Conservation (phyloP, 441 rosid genomes). For the Hura crepitans region DNA sequence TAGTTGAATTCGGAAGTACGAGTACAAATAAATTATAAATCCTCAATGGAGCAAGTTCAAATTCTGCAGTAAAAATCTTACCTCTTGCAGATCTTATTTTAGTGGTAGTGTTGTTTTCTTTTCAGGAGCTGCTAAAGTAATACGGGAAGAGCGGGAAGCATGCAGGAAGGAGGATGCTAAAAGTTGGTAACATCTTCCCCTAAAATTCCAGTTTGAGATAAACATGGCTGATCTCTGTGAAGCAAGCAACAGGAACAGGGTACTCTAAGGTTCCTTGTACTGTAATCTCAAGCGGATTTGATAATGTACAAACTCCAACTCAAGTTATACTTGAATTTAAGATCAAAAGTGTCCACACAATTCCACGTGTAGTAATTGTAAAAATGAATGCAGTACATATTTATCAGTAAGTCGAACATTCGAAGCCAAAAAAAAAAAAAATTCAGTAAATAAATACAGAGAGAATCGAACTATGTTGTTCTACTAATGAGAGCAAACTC, state of each 20-base stretch:
- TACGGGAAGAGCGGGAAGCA: conserved; percentile 10
- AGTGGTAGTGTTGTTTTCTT: background rate
- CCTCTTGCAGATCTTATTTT: background rate
- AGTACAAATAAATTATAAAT: background rate
- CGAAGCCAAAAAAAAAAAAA: too few species aligned
- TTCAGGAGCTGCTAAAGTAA: conserved; percentile 25
- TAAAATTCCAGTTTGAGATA: conserved; percentile 15
- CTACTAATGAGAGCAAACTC: too few species aligned
- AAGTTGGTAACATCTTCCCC: conserved; percentile 1
- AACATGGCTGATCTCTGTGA: conserved; percentile 1
- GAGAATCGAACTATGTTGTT: too few species aligned
- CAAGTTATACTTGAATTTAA: background rate
- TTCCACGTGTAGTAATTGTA: background rate
- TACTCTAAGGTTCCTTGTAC: conserved; percentile 15
- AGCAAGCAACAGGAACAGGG: conserved; percentile 7
- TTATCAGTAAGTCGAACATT: too few species aligned
- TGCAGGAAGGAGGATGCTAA: conserved; percentile 1
- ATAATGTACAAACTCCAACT: background rate
- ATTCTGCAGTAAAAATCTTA: background rate
- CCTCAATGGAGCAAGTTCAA: background rate
- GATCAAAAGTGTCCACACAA: background rate
- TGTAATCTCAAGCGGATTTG: conserved; percentile 16
- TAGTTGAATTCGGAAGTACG: background rate
- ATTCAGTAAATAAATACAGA: too few species aligned
- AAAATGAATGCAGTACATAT: background rate